A percentile compares a stretch with the other conserved stretches of the same genome.
Evolutionary conservation across 352 stramenopile genomes (phyloP).

Genomic region (Thraustochytrium sp.): DNA sequence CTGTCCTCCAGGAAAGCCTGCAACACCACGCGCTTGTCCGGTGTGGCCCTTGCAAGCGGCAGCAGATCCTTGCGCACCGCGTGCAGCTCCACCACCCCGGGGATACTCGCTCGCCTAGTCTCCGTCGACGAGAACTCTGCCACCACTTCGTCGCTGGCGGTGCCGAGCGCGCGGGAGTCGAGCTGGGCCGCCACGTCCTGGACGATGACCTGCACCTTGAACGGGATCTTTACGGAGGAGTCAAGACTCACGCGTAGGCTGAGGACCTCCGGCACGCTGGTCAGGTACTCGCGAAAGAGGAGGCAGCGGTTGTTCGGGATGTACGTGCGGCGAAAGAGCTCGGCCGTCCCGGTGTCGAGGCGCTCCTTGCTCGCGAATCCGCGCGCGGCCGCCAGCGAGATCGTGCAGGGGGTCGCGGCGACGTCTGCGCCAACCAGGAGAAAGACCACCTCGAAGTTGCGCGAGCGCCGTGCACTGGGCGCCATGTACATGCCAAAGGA

Average conservation of each 20-base stretch:
- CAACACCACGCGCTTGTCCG: not conserved
- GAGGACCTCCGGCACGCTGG: not conserved
- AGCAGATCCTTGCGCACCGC: not conserved
- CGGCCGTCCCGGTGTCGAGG: not conserved
- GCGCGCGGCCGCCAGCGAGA: not conserved
- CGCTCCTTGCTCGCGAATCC: not conserved
- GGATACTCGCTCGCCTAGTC: not conserved
- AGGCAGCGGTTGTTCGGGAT: not conserved
- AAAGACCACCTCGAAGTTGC: not conserved
- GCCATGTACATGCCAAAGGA: not conserved
- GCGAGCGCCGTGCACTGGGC: not conserved
- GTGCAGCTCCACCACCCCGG: not conserved
- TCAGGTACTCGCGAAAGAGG: constrained; percentile 12
- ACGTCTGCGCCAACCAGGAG: not conserved
- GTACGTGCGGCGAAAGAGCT: not conserved
- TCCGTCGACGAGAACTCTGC: not conserved
- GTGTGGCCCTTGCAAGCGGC: not conserved
- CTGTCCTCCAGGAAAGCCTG: not conserved
- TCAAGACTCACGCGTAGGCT: not conserved
- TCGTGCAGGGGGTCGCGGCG: not conserved
- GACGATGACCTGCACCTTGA: not conserved
- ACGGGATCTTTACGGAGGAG: not conserved
- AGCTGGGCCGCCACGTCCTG: constrained; percentile 8
- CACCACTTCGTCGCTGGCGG: not conserved
- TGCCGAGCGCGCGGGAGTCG: not conserved